phyloP scores from a whole-genome alignment of 139 green algal species.

The Pycnococcus provasolii region DNA sequence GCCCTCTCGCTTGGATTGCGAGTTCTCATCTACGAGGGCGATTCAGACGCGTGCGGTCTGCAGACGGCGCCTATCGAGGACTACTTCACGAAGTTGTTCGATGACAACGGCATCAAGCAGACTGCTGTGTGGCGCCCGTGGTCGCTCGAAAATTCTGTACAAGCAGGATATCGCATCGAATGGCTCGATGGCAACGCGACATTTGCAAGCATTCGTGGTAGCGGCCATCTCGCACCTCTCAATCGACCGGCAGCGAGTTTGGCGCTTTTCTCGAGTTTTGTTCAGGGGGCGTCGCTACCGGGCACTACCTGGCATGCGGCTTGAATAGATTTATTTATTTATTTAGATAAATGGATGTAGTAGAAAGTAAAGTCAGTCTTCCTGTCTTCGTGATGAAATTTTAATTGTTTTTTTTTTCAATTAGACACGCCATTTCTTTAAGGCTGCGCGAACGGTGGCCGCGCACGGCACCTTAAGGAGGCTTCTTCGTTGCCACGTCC shows the following conservation, averaged over 20 bases:
- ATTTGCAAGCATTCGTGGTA: conserved; percentile 9
- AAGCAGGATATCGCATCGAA: not conserved
- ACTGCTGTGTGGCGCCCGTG: conserved; percentile 6
- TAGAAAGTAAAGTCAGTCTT: not conserved
- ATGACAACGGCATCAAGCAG: not conserved
- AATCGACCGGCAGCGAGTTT: not conserved
- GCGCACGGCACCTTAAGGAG: too few relatives aligned
- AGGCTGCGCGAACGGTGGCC: too few relatives aligned
- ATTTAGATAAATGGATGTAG: not conserved
- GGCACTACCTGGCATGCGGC: not conserved
- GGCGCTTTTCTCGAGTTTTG: not conserved
- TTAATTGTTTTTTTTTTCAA: too few relatives aligned
- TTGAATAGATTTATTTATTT: not conserved
- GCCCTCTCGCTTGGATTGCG: not conserved
- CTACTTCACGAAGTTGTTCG: not conserved
- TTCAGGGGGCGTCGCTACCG: not conserved
- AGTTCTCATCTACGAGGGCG: conserved; percentile 14
- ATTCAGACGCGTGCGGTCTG: conserved; percentile 12
- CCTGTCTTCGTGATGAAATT: not conserved
- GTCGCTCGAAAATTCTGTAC: not conserved
- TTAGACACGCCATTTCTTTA: too few relatives aligned
- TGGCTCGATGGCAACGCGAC: not conserved
- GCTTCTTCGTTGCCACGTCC: too few relatives aligned
- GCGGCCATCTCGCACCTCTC: not conserved
- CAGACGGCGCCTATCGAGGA: conserved; percentile 8